A percentile compares a stretch with the other conserved stretches of the same genome.
phyloP scores from a whole-genome alignment of 2,329 filamentous ascomycete species.

The Colletotrichum shisoi region DNA sequence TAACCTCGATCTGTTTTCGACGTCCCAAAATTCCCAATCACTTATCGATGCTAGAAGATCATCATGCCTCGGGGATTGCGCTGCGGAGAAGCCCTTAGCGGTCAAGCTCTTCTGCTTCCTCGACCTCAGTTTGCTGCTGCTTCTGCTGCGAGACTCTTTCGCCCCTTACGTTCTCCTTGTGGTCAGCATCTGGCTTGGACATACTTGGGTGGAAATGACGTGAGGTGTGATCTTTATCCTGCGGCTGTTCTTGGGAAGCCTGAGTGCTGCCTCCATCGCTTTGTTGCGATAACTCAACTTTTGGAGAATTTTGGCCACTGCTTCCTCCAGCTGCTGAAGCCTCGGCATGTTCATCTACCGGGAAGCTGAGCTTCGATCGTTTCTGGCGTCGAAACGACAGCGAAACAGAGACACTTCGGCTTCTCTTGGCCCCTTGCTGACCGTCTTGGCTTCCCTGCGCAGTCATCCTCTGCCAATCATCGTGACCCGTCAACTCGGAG shows the following conservation, averaged over 20 bases:
- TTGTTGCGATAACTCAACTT: neutral
- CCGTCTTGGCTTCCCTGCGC: neutral
- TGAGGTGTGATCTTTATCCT: slow-evolving; percentile 1
- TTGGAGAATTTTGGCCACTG: neutral
- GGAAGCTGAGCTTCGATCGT: slow-evolving; percentile 6
- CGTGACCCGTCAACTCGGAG: neutral
- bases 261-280: neutral
- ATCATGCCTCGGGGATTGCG: too few species aligned
- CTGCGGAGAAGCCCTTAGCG: neutral
- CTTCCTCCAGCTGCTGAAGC: neutral
- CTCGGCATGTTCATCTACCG: neutral
- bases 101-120: neutral
- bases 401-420: neutral
- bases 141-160: slow-evolving; percentile 2
- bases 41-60: neutral
- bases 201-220: slow-evolving; percentile 10
- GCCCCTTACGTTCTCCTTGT: neutral
- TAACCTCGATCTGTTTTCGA: neutral
- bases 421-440: neutral
- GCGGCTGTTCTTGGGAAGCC: neutral
- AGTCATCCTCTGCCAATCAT: neutral
- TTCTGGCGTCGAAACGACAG: neutral
- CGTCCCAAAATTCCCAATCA: neutral
- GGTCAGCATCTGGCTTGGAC: neutral
- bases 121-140: neutral